Conservation (phyloP, 306 rosid species). For the Malus orientalis region DNA sequence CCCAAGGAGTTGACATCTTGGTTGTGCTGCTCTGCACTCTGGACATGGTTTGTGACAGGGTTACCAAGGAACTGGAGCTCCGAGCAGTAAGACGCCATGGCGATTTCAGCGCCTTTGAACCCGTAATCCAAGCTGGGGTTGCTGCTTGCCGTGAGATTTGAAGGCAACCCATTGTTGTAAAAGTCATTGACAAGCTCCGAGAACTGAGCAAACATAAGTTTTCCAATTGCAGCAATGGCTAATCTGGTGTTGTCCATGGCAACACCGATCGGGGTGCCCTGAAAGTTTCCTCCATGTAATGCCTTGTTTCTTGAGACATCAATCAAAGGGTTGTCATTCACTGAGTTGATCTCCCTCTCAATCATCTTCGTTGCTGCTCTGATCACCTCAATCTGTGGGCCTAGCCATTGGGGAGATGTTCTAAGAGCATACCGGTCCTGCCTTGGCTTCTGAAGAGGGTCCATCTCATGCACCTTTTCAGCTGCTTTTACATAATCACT, state of each 20-base stretch:
- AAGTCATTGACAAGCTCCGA: conserved; percentile 90
- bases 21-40: conserved; percentile 94
- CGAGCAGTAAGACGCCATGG: conserved; percentile 95
- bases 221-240: conserved; percentile 79
- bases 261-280: conserved; percentile 93
- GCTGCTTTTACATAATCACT: conserved; percentile 72
- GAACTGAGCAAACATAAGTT: conserved; percentile 84
- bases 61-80: conserved; percentile 85
- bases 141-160: conserved; percentile 61
- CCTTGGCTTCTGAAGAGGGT: conserved; percentile 92
- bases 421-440: conserved; percentile 83
- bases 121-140: conserved; percentile 89
- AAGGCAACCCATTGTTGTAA: conserved; percentile 85
- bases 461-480: conserved; percentile 49
- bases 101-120: conserved; percentile 84
- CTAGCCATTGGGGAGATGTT: conserved; percentile 95
- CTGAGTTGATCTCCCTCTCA: conserved; percentile 90
- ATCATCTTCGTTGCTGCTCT: conserved; percentile 73
- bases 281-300: conserved; percentile 86
- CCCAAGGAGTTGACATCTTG: conserved; percentile 95
- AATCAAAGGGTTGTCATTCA: conserved; percentile 82
- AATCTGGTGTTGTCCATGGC: conserved; percentile 86
- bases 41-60: conserved; percentile 90
- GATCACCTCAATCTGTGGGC: conserved; percentile 85
- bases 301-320: conserved; percentile 91